Conservation (phyloP, 768 basidiomycete species). For the Naganishia randhawae region DNA sequence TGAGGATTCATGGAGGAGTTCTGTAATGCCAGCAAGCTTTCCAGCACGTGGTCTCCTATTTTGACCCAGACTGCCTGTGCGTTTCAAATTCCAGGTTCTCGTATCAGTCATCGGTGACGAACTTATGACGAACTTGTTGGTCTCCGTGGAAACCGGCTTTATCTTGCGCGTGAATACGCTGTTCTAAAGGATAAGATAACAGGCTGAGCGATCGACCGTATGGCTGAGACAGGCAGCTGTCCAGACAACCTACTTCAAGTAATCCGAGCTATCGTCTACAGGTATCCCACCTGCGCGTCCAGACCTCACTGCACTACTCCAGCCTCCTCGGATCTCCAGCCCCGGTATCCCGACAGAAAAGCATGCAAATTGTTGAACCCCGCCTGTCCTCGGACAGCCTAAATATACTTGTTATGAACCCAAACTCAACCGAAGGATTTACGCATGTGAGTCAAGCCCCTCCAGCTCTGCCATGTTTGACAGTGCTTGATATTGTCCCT, state of each 20-base stretch:
- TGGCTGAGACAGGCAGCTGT: background rate
- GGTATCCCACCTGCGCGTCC: no score
- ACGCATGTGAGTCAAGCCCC: conserved; percentile 15
- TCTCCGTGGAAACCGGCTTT: background rate
- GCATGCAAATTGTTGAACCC: conserved; percentile 2
- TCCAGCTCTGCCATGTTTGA: background rate
- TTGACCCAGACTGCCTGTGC: no score
- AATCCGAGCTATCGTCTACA: no score
- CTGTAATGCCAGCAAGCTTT: no score
- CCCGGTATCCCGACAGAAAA: background rate
- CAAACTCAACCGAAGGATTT: conserved; percentile 37
- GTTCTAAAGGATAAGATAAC: background rate
- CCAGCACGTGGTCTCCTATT: no score
- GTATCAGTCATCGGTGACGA: no score
- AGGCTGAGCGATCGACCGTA: background rate
- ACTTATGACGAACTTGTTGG: no score
- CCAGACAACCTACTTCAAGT: no score
- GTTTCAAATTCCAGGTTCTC: no score
- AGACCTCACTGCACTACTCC: no score
- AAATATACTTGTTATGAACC: conserved; percentile 34
- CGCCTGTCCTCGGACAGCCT: conserved; percentile 6
- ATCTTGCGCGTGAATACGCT: background rate
- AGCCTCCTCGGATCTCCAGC: no score
- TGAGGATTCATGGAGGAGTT: no score
- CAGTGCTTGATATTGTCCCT: conserved; percentile 1